Evolutionary conservation across 306 rosid genomes (phyloP), one percentile per base, ranked within the genome.

Genomic region (Citrullus mucosospermus): DNA sequence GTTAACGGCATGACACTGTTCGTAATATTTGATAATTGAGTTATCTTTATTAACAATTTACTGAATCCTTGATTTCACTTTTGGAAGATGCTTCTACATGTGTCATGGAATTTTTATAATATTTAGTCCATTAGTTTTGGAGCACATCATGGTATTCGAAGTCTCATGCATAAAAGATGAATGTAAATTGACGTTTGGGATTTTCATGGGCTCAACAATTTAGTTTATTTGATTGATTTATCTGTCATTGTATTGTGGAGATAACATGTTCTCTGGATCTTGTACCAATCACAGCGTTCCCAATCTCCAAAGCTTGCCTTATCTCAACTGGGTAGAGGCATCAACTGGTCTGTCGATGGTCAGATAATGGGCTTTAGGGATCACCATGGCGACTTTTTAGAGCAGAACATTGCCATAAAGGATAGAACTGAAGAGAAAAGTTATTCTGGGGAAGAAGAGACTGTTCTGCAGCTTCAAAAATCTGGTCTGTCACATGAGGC

Each of bases 311-410:
- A 85, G 55, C 87, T 82, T 81, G 92, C 89, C 4, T 85, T 89
- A 63, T 84, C 90, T 25, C 87, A 86, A 53, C 87, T 84, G 53
- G 96, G 90, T 77, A 85, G 86, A 68, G 85, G 80, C 48, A 84
- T 87, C 79, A 90, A 83, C 81, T 89, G 85, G 83, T 84, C 80
- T 59, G 80, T 89, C 36, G 87, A 81, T 74, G 80, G 80, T 55
- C 80, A 82, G 81, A 79, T 87, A 80, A 76, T 86, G 69, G 89
- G 87, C 28, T 87, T 89, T 36, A 88, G 84, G 12, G 84, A 86
- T 68, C 83, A 82, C 79, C 90, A 78, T 25, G 76, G 76, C 81
- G 85, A 83, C 39, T 78, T 44, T n/a, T 20, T 81, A 6, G 69
- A 86, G 70, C 78, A 76, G 58, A 83, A 84, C 77, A 55, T 79